Conservation (phyloP, 352 stramenopile species). For the Phytophthora hybrid region DNA sequence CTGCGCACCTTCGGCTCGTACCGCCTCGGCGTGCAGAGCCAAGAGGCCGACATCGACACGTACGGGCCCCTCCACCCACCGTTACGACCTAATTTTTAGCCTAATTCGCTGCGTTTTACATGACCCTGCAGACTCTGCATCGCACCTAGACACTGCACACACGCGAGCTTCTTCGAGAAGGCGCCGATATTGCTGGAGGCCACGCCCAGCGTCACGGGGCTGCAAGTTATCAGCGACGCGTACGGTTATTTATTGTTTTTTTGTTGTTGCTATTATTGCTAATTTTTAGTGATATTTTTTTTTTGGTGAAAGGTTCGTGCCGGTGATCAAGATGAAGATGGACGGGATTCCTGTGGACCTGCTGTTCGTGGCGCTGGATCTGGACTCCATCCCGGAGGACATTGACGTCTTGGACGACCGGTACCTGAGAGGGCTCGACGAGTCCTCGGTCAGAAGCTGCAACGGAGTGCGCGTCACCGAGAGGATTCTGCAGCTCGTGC, state of each 20-base stretch:
- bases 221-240: constrained; percentile 90
- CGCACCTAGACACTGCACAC: constrained; percentile 81
- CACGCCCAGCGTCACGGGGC: constrained; percentile 65
- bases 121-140: constrained; percentile 71
- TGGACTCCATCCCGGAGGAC: constrained; percentile 65
- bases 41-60: constrained; percentile 89
- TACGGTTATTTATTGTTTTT: constrained; percentile 55
- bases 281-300: neutral
- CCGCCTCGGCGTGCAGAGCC: constrained; percentile 85
- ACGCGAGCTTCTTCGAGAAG: constrained; percentile 90
- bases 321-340: constrained; percentile 96
- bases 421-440: constrained; percentile 91
- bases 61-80: constrained; percentile 36
- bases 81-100: no score
- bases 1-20: constrained; percentile 94
- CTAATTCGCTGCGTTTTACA: no score
- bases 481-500: constrained; percentile 93
- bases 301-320: constrained; percentile 69
- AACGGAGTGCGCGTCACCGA: constrained; percentile 97
- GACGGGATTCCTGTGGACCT: constrained; percentile 93
- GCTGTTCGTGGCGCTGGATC: constrained; percentile 89
- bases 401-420: constrained; percentile 87
- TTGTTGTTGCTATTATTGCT: neutral
- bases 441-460: constrained; percentile 91
- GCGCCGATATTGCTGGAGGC: constrained; percentile 82